These are phyloP conservation scores for Spinellus fusiger DNA, from an alignment of 192 early-diverging fungal species.

Conservation along the genomic window DNA sequence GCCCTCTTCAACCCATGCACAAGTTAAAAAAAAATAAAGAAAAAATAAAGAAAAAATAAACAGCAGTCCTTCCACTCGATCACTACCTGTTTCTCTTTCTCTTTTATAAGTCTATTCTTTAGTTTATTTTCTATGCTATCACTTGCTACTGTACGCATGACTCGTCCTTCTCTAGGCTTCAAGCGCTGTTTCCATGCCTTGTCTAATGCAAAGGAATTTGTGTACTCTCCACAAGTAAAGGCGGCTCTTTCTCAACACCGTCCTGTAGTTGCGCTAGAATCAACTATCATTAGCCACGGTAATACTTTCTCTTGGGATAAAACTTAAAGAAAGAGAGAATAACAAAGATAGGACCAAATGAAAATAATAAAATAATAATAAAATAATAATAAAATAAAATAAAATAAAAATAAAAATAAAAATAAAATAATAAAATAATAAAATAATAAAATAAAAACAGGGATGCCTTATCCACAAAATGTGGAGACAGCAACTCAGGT, in stretches of 20 bases:
- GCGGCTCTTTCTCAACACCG: constrained; percentile 51
- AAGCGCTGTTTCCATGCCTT: constrained; percentile 13
- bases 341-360: no score
- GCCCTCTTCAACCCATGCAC: no score
- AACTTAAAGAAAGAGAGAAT: no score
- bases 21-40: no score
- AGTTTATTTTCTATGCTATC: no score
- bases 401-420: not conserved
- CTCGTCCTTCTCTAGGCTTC: not conserved
- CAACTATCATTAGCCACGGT: constrained; percentile 94
- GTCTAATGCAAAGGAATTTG: constrained; percentile 2
- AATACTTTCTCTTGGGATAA: not conserved
- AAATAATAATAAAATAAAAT: not conserved
- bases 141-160: not conserved
- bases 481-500: constrained; percentile 77
- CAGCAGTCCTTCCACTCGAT: no score
- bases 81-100: no score
- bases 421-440: not conserved
- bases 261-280: constrained; percentile 89
- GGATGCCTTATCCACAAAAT: constrained; percentile 93
- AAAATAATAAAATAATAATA: no score
- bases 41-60: no score
- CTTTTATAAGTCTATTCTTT: no score
- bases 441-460: constrained; percentile 8
- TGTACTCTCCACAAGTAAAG: constrained; percentile 31